Percentiles rank a stretch among this genome's conserved stretches.
Evolutionary conservation across 257 asterid genomes (phyloP).

Genomic region (Cinchona pubescens): DNA sequence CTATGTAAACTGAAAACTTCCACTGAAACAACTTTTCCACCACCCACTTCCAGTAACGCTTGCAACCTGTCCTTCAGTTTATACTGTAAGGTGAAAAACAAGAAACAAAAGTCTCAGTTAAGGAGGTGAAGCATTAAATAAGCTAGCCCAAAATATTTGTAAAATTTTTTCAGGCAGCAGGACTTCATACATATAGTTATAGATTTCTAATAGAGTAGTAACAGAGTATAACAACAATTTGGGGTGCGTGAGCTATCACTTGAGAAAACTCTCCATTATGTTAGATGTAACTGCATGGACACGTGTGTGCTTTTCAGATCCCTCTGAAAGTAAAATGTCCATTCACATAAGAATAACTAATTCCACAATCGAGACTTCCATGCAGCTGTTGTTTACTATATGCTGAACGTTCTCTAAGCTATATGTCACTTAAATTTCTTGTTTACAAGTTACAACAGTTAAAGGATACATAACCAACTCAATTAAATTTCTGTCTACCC

Average conservation of each 20-base stretch:
- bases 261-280: background rate
- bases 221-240: background rate
- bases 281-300: conserved; percentile 3
- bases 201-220: background rate
- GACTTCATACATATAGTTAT: background rate
- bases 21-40: conserved; percentile 55
- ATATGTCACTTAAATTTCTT: background rate
- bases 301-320: too few relatives aligned
- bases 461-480: too few relatives aligned
- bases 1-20: conserved; percentile 45
- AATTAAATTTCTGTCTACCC: conserved; percentile 1
- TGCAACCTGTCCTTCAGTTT: conserved; percentile 69
- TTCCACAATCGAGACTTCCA: background rate
- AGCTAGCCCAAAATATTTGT: conserved; percentile 1
- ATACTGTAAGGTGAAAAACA: conserved; percentile 49
- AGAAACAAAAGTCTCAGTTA: conserved; percentile 1
- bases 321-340: background rate
- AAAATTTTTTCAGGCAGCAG: conserved; percentile 13
- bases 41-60: conserved; percentile 68
- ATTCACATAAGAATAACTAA: background rate
- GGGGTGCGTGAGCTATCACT: background rate
- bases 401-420: background rate
- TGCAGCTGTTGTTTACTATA: background rate
- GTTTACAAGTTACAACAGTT: too few relatives aligned
- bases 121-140: conserved; percentile 12